Percentiles rank a stretch among this genome's conserved stretches.
Conservation (phyloP, 371 early-diverging fungal genomes). For the Mortierella sp. region DNA sequence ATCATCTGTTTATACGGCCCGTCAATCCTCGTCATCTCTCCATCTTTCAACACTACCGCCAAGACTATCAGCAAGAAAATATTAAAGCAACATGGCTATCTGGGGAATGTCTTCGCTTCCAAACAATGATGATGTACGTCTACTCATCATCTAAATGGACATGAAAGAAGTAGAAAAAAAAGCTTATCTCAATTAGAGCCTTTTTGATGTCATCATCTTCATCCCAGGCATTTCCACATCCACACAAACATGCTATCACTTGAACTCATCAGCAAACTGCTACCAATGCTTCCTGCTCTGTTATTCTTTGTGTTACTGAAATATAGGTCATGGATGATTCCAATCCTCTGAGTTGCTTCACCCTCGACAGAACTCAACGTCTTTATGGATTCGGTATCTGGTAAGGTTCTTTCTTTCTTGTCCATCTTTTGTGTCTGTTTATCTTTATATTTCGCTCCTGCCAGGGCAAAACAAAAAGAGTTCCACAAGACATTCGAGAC, state of each 20-base stretch:
- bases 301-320: background rate
- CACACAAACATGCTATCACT: background rate
- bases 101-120: slow-evolving; percentile 53
- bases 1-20: background rate
- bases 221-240: too few relatives aligned
- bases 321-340: slow-evolving; percentile 58
- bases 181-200: background rate
- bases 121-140: slow-evolving; percentile 28
- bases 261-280: background rate
- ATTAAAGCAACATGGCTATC: slow-evolving; percentile 49
- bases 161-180: background rate
- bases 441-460: background rate
- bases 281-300: background rate
- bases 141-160: background rate
- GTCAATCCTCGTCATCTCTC: background rate
- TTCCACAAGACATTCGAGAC: too few relatives aligned
- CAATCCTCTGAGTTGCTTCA: slow-evolving; percentile 64
- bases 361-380: slow-evolving; percentile 84
- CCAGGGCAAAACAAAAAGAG: too few relatives aligned
- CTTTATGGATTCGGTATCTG: slow-evolving; percentile 91
- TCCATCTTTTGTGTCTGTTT: background rate
- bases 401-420: slow-evolving; percentile 48
- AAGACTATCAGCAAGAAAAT: background rate
- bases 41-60: background rate
- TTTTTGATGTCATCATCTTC: background rate